Conservation (phyloP, 768 basidiomycete species). For the Dioszegia aurantiaca region DNA sequence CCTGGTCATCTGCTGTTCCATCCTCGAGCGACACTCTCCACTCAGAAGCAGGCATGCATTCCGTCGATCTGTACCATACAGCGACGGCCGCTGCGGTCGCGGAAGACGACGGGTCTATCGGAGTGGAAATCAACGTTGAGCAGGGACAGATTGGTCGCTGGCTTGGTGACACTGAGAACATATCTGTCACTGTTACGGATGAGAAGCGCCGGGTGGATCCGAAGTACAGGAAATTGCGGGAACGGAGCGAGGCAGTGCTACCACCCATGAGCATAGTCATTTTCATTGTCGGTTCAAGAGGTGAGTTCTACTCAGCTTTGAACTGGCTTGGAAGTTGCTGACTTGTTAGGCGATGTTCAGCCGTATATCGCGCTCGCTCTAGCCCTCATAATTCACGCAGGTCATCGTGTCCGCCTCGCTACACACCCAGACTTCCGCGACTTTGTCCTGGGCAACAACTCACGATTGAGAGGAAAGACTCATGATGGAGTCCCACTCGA, state of each 20-base stretch:
- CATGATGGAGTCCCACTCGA: conserved; percentile 36
- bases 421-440: conserved; percentile 60
- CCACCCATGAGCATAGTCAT: conserved; percentile 60
- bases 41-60: too few species aligned
- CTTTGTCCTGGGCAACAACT: conserved; percentile 56
- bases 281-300: conserved; percentile 66
- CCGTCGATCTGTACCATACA: too few species aligned
- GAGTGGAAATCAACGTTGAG: conserved; percentile 4
- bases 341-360: conserved; percentile 59
- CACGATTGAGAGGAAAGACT: conserved; percentile 17
- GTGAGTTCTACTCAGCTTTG: conserved; percentile 54
- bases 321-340: not conserved
- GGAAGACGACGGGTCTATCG: not conserved
- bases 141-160: not conserved
- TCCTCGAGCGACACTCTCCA: too few species aligned
- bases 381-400: conserved; percentile 54
- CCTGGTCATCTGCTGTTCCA: too few species aligned
- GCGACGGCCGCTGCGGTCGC: too few species aligned
- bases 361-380: conserved; percentile 62
- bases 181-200: too few species aligned
- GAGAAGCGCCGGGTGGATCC: too few species aligned
- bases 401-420: conserved; percentile 62
- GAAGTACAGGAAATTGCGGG: not conserved
- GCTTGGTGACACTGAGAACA: not conserved
- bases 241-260: conserved; percentile 28